phyloP scores from a whole-genome alignment of 768 basidiomycete species.

The Cyclocybe cylindracea region DNA sequence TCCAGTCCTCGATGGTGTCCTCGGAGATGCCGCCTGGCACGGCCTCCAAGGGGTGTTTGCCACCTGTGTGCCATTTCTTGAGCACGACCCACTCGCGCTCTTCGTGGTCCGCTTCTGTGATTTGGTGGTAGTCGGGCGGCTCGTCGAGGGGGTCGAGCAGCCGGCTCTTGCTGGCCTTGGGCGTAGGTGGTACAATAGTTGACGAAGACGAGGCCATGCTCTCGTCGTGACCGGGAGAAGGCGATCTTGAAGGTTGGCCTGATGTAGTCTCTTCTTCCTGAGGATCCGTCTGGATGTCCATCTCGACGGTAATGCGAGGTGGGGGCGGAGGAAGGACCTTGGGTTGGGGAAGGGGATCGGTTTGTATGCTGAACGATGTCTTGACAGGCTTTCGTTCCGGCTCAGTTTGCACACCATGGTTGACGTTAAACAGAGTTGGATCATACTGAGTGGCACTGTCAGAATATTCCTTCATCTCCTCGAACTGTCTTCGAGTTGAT shows the following conservation, averaged over 20 bases:
- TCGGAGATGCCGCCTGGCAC: slow-evolving; percentile 60
- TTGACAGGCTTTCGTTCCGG: slow-evolving; percentile 50
- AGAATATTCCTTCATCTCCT: slow-evolving; percentile 74
- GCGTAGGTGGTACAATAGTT: slow-evolving; percentile 70
- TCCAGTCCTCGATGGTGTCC: slow-evolving; percentile 76
- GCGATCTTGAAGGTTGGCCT: slow-evolving; percentile 37
- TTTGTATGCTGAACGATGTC: slow-evolving; percentile 56
- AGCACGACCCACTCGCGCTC: slow-evolving; percentile 55
- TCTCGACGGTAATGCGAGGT: slow-evolving; percentile 46
- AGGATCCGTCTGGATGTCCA: slow-evolving; percentile 67
- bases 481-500: slow-evolving; percentile 44
- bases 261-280: slow-evolving; percentile 27
- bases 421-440: slow-evolving; percentile 46
- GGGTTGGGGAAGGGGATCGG: slow-evolving; percentile 41
- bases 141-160: slow-evolving; percentile 47
- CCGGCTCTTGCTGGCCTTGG: slow-evolving; percentile 43
- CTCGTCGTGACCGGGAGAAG: slow-evolving; percentile 53
- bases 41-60: slow-evolving; percentile 43
- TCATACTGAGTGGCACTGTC: slow-evolving; percentile 78
- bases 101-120: slow-evolving; percentile 48
- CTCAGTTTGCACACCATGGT: slow-evolving; percentile 61
- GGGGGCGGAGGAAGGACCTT: slow-evolving; percentile 27
- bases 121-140: slow-evolving; percentile 74
- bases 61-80: slow-evolving; percentile 72
- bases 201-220: slow-evolving; percentile 74